Evolutionary conservation across 768 basidiomycete genomes (phyloP).

Genomic region (Epithele typhae): DNA sequence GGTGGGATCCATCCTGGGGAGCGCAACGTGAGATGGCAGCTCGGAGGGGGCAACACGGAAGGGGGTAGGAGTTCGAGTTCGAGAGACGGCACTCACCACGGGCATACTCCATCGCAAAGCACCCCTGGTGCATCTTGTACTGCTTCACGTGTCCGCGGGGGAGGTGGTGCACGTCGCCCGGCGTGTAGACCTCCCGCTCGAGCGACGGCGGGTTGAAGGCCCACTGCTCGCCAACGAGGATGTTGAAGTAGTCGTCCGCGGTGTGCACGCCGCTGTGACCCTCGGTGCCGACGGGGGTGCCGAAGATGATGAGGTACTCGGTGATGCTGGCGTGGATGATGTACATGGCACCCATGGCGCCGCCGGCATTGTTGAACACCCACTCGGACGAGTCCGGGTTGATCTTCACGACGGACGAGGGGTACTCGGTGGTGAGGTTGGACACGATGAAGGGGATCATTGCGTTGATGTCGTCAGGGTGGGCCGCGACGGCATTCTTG

Average conservation of each 20-base stretch:
- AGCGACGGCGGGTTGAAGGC: slow-evolving; percentile 81
- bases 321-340: slow-evolving; percentile 95
- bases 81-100: slow-evolving; percentile 55
- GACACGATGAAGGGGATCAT: slow-evolving; percentile 81
- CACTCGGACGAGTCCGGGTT: slow-evolving; percentile 69
- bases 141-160: slow-evolving; percentile 86
- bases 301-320: slow-evolving; percentile 95
- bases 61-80: background rate
- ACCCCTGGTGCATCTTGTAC: slow-evolving; percentile 96
- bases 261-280: slow-evolving; percentile 93
- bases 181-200: slow-evolving; percentile 78
- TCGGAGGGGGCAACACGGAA: background rate
- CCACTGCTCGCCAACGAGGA: slow-evolving; percentile 92
- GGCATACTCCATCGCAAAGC: slow-evolving; percentile 95
- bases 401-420: slow-evolving; percentile 50
- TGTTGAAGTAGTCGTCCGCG: slow-evolving; percentile 98
- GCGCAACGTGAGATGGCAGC: background rate
- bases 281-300: slow-evolving; percentile 95
- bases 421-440: slow-evolving; percentile 74
- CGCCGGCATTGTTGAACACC: slow-evolving; percentile 97
- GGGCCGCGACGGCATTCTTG: slow-evolving; percentile 63
- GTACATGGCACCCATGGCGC: slow-evolving; percentile 98
- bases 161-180: slow-evolving; percentile 84
- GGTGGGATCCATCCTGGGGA: slow-evolving; percentile 91
- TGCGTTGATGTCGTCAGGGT: slow-evolving; percentile 58